Percentiles rank a stretch among this genome's conserved stretches.
Conservation (phyloP, 116 monocot species). For the Phalaenopsis hybrid region DNA sequence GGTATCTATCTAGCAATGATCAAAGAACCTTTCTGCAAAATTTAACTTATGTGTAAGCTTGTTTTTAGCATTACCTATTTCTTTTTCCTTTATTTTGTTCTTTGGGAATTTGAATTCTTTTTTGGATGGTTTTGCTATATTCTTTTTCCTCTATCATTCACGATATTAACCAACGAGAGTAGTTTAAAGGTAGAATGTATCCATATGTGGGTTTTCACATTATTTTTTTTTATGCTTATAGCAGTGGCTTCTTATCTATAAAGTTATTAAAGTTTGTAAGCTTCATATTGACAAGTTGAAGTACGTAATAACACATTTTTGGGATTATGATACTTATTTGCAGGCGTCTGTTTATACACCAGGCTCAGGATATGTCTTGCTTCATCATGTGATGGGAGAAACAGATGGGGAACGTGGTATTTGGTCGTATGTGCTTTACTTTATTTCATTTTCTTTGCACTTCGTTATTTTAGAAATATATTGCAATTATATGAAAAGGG, state of each 20-base stretch:
- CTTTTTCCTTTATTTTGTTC: no score
- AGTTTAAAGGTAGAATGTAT: not conserved
- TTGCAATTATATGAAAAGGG: not conserved
- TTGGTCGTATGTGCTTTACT: slow-evolving; percentile 85
- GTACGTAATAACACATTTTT: not conserved
- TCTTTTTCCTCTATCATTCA: not conserved
- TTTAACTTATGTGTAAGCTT: no score
- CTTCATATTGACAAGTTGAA: not conserved
- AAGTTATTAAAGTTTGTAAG: not conserved
- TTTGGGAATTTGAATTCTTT: no score
- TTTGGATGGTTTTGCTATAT: no score
- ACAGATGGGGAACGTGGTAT: slow-evolving; percentile 86
- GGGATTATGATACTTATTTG: slow-evolving; percentile 11
- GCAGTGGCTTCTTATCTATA: not conserved
- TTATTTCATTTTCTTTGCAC: not conserved
- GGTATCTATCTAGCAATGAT: no score
- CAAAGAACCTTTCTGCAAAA: no score
- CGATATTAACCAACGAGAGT: not conserved
- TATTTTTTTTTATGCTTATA: not conserved
- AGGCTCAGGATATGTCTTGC: slow-evolving; percentile 86
- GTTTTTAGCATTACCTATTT: no score
- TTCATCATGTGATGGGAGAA: slow-evolving; percentile 99
- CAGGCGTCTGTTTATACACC: slow-evolving; percentile 80
- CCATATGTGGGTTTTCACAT: not conserved
- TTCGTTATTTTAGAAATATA: not conserved